A percentile compares a stretch with the other conserved stretches of the same genome.
phyloP scores from a whole-genome alignment of 2,329 filamentous ascomycete genomes.

The Pestalotiopsis sp. region DNA sequence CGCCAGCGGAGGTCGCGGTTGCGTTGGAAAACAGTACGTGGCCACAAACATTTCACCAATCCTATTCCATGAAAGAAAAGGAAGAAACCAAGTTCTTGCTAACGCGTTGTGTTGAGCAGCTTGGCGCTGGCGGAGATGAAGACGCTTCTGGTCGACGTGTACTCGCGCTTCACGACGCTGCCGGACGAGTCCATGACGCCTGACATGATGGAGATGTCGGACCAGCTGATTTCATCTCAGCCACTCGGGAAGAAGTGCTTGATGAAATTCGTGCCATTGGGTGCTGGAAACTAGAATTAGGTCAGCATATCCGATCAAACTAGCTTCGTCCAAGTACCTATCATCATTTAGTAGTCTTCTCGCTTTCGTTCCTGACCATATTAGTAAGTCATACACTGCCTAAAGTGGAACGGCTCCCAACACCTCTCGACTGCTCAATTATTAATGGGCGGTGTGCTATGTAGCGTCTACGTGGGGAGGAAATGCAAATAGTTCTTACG shows the following conservation, averaged over 20 bases:
- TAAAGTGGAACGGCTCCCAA: neutral
- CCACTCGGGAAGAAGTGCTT: constrained; percentile 63
- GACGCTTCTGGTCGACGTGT: constrained; percentile 63
- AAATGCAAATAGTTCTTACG: neutral
- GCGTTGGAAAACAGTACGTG: constrained; percentile 68
- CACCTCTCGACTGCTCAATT: neutral
- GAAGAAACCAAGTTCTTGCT: neutral
- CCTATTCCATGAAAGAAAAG: neutral
- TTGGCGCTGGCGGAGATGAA: constrained; percentile 72
- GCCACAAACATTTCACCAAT: no score
- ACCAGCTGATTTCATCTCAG: constrained; percentile 69
- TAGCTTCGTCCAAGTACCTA: no score
- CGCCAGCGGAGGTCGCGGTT: constrained; percentile 66
- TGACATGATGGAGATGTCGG: constrained; percentile 70
- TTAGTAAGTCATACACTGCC: no score
- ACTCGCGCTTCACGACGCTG: constrained; percentile 58
- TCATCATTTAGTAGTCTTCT: no score
- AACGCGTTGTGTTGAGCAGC: constrained; percentile 29
- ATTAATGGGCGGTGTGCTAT: neutral
- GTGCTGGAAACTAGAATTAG: neutral
- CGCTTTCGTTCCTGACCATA: no score
- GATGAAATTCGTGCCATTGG: constrained; percentile 47
- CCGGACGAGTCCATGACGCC: constrained; percentile 56
- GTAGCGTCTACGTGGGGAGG: neutral
- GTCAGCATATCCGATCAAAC: no score